Conservation (phyloP, 2,329 filamentous ascomycete species). For the Lachnellula subtilissima region DNA sequence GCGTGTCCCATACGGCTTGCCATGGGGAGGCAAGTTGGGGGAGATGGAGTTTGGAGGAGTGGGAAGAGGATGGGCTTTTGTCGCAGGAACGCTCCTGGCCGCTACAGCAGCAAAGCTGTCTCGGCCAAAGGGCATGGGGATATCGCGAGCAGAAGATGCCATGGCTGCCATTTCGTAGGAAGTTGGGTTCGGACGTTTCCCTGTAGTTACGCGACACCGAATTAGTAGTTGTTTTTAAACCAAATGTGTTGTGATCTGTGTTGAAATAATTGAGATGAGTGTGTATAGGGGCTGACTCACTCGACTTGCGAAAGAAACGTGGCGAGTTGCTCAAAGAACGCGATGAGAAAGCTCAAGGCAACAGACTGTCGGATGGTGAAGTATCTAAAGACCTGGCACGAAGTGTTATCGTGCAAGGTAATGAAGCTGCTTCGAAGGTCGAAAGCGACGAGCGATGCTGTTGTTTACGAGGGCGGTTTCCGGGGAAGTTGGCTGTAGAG, state of each 20-base stretch:
- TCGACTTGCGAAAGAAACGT: constrained; percentile 32
- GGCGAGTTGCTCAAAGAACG: constrained; percentile 20
- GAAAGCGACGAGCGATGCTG: constrained; percentile 17
- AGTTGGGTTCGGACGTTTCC: constrained; percentile 29
- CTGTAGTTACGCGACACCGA: constrained; percentile 26
- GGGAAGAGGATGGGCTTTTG: constrained; percentile 62
- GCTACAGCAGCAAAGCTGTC: constrained; percentile 71
- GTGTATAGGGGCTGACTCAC: constrained; percentile 27
- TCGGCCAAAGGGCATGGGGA: constrained; percentile 55
- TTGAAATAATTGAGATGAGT: background rate
- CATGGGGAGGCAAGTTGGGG: constrained; percentile 76
- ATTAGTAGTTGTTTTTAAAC: constrained; percentile 17
- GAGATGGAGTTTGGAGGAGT: constrained; percentile 96
- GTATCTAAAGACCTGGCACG: constrained; percentile 11
- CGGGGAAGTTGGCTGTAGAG: constrained; percentile 18
- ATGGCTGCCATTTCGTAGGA: constrained; percentile 55
- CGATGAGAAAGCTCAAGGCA: constrained; percentile 23
- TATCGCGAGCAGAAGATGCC: constrained; percentile 61
- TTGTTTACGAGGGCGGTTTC: constrained; percentile 7
- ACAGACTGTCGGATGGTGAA: constrained; percentile 18
- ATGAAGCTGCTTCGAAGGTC: constrained; percentile 22
- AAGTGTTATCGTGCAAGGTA: constrained; percentile 24
- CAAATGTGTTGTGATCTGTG: constrained; percentile 14
- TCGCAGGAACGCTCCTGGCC: constrained; percentile 54
- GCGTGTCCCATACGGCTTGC: constrained; percentile 54